phyloP scores from a whole-genome alignment of 2,329 filamentous ascomycete species.

The Meredithiella fracta region DNA sequence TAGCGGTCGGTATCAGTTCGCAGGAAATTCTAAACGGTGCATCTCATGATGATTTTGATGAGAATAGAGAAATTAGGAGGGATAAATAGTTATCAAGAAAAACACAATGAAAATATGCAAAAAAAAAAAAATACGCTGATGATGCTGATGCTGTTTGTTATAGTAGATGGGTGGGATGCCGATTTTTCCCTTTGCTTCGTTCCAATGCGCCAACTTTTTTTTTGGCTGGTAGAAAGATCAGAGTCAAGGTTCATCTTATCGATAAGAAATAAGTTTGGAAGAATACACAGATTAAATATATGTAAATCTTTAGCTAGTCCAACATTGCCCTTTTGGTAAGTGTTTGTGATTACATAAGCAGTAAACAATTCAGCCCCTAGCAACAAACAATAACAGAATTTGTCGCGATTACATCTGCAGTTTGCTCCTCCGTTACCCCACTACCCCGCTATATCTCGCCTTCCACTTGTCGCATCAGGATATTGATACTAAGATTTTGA shows the following conservation, averaged over 20 bases:
- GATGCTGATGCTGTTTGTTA: neutral
- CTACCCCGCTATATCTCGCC: neutral
- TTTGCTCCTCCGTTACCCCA: neutral
- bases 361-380: neutral
- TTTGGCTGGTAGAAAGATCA: neutral
- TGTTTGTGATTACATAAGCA: neutral
- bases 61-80: neutral
- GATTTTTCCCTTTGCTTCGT: neutral
- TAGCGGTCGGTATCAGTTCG: no score
- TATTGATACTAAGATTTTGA: neutral
- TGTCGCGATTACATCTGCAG: neutral
- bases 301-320: neutral
- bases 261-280: conserved; percentile 2
- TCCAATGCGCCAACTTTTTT: neutral
- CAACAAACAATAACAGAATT: neutral
- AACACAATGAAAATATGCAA: neutral
- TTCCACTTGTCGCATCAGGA: neutral
- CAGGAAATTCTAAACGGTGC: neutral
- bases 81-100: neutral
- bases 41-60: neutral
- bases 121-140: neutral
- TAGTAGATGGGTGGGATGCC: neutral
- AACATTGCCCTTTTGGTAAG: neutral
- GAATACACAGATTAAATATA: neutral
- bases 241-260: conserved; percentile 1